Base-by-base conservation (phyloP, 441 rosid species). In the Iberis amara region DNA sequence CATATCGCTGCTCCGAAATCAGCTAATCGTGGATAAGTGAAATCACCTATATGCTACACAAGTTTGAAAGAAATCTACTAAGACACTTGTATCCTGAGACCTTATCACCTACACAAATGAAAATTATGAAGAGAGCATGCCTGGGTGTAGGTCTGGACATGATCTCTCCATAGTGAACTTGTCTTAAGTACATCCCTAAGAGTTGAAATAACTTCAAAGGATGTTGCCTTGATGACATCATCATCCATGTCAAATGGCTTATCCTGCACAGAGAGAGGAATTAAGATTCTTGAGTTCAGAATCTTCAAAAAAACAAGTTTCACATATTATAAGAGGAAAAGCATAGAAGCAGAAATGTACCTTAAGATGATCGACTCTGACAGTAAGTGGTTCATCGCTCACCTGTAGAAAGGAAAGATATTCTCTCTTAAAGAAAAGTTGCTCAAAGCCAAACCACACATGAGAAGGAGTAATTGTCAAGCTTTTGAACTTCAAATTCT, bases 1-100 rank as follows among this genome's bases (percentile, higher is more conserved):
- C 94, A 86, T 81, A 94, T 94, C 10, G 97, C 99, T 47, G 99
- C 96, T 52, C 97, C 99, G 65, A 94, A 94, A 81, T 89, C 99
- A 14, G 97, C 96, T 64, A 89, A 68, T 65, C 89, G 80, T 52
- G 95, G 77, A 69, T 82, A 85, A 61, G 79, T 94, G 70, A 94
- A 94, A 62, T 89, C 96, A 40, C 95, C 99, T 55, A 94, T 73
- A 73, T 86, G 94, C 99, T 94, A 85, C 69, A 82, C 47, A 65
- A 39, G 59, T 47, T 41, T 39, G 56, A 57, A 42, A 61, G 14
- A 35, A 11, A 57, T 46, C 39, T 24, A 44, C 11, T 56, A 31
- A 62, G 56, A 47, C 26, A 62, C 13, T 38, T 32, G 39, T 57
- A 10, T 41, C 51, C 43, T 9, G 15, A 8, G 36, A 56, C 9